Base-by-base conservation (phyloP, 257 asterid genomes). In the Solanum chilense region DNA sequence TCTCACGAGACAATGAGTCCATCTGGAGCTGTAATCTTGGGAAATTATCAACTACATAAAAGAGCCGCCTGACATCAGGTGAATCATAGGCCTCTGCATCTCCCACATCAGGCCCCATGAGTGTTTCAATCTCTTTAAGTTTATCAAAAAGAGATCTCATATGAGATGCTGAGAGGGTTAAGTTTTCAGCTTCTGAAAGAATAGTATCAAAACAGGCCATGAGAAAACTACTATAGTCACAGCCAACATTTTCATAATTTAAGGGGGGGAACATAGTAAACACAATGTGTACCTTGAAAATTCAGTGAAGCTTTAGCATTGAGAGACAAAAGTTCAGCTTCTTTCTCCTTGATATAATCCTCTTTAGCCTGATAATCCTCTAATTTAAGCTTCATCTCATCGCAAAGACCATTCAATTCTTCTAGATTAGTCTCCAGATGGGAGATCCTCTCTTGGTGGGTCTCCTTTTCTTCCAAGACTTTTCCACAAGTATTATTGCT, bases 351-450 rank as follows among this genome's bases (percentile, higher is more conserved):
- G 87, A 90, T 87, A 18, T 18, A 80, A 87, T 93, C 91, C 88
- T 90, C 93, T 88, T 89, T 92, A 70, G 68, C 91, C 89, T 87
- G 89, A 88, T 87, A 93, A 89, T 91, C 91, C 70, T 92, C 98
- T 44, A 92, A 80, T 87, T 91, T 89, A 86, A 87, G 64, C 88
- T 82, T 89, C 93, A 91, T 89, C 83, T 92, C 94, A 78, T 85
- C 86, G 86, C 88, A 92, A 88, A 89, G 89, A 88, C 89, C 88
- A 25, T 93, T 88, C 69, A 86, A 91, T 52, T 85, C 91, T 87
- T 90, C 93, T 89, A 94, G 90, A 89, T 93, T 94, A 88, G 89
- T 89, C 90, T 94, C 96, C 93, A 97, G 87, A 88, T 93, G 91
- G 84, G 89, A 88, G 88, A 92, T 88, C 90, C 89, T 91, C 68